phyloP scores from a whole-genome alignment of 176 grass and related monocot genomes.

The Carex myosuroides region DNA sequence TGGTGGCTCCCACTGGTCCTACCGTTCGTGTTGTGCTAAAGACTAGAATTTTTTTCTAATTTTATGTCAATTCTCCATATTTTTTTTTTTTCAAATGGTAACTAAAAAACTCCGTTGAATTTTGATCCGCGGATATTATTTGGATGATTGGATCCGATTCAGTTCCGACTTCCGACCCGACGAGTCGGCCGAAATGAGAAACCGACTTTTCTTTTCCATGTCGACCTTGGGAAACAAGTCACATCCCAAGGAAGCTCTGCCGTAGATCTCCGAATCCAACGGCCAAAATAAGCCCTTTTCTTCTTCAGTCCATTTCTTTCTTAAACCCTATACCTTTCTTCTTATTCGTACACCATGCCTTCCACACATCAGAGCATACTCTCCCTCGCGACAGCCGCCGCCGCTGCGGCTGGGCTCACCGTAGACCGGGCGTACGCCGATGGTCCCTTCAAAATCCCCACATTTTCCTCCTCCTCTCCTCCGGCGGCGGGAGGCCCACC shows the following conservation, averaged over 20 bases:
- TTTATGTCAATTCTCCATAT: too few species aligned
- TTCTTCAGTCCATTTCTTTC: not conserved
- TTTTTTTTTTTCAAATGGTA: too few species aligned
- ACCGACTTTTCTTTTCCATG: not conserved
- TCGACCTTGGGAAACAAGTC: constrained; percentile 24
- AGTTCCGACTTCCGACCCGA: not conserved
- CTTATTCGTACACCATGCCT: not conserved
- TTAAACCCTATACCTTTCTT: constrained; percentile 20
- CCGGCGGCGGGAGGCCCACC: constrained; percentile 32
- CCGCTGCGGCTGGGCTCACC: constrained; percentile 3
- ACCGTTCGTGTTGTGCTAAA: too few species aligned
- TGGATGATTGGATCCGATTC: not conserved
- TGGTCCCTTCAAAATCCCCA: not conserved
- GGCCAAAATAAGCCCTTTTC: not conserved
- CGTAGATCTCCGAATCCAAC: constrained; percentile 10
- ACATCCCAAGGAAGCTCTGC: not conserved
- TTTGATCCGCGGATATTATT: not conserved
- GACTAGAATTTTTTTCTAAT: too few species aligned
- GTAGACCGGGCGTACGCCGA: constrained; percentile 16
- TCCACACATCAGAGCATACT: not conserved
- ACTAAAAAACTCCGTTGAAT: not conserved
- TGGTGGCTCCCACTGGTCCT: too few species aligned
- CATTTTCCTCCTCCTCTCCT: constrained; percentile 24
- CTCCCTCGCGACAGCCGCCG: constrained; percentile 14
- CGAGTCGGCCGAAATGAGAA: not conserved